Conservation (phyloP, 805 yeast genomes). For the Metschnikowia lochheadii region DNA sequence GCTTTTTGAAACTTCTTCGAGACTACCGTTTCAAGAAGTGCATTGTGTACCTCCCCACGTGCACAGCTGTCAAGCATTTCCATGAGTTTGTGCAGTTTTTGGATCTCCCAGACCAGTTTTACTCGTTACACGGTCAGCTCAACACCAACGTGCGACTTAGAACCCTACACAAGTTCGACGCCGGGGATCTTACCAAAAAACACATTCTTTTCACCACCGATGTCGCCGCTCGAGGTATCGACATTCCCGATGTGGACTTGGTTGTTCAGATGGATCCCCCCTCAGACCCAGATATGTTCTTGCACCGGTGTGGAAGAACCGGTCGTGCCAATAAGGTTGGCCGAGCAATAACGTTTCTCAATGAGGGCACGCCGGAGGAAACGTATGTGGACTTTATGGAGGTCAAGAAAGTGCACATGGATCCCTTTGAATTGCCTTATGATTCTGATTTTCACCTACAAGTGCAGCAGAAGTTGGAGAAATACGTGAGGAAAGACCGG, state of each 20-base stretch:
- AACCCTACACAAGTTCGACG: constrained; percentile 61
- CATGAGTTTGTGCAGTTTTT: constrained; percentile 50
- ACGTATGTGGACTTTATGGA: constrained; percentile 77
- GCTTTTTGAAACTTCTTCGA: constrained; percentile 49
- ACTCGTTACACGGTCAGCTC: constrained; percentile 87
- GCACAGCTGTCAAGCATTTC: constrained; percentile 76
- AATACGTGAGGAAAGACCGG: constrained; percentile 70
- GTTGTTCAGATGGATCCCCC: constrained; percentile 97
- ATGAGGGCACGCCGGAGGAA: constrained; percentile 68
- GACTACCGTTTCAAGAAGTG: constrained; percentile 65
- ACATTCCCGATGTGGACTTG: constrained; percentile 89
- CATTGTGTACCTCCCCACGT: constrained; percentile 90
- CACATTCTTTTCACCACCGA: constrained; percentile 84
- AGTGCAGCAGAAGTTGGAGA: constrained; percentile 24
- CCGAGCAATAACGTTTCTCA: constrained; percentile 68
- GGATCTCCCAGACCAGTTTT: constrained; percentile 33
- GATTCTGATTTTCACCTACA: constrained; percentile 25
- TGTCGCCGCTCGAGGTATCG: constrained; percentile 97
- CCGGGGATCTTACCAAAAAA: constrained; percentile 41
- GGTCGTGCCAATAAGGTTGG: constrained; percentile 90
- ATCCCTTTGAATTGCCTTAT: constrained; percentile 30
- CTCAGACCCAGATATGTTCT: constrained; percentile 82
- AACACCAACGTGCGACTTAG: constrained; percentile 74
- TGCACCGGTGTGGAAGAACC: constrained; percentile 93
- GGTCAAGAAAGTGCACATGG: constrained; percentile 57